Base-by-base conservation (phyloP, 768 basidiomycete genomes). In the Galerina sulciceps region DNA sequence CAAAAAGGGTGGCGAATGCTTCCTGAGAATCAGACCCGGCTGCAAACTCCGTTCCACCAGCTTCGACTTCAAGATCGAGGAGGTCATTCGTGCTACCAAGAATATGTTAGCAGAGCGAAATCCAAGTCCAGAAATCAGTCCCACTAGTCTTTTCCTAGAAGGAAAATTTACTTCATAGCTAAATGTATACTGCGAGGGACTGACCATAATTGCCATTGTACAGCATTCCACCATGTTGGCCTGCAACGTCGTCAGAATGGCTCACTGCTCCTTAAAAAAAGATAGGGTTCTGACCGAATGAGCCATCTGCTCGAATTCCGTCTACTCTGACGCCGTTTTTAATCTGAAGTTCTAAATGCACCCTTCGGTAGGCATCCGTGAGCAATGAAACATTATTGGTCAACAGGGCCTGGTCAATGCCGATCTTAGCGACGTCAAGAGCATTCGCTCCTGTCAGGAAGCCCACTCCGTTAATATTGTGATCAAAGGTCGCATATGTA, bases 161-260 rank as follows among this genome's bases (percentile, higher is more conserved):
- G 58, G 53, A 18, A 18, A 20, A 45, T 34, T 44, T 20, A 44
- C 17, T 47, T 10, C 36, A 36, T 37, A 6, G 26, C 20, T 26
- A 26, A 6, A 18, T 18, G 20, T 15, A 20, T n/a, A 44, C 20
- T 18, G 53, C 43, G 20, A 4, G 13, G 10, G 4, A 67, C 75
- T 65, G 17, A 77, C 81, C 89, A 61, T 91, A 90, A 66, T 90
- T 90, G 40, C 89, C 89, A 49, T 86, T 88, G 66, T 89, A 90
- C 4, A 88, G 69, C n/a, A 89, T 76, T 17, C 88, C 88, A 17
- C 65, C 70, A 68, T 90, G 89, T 68, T 90, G 80, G 17, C 76
- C 79, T 80, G 42, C 40, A 40, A 20, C 14, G 18, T 41, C n/a
- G 47, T 31, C 37, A 43, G 41, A 51, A 8, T 34, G 26, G 26